Conservation (phyloP, 345 rosid genomes). For the Linum usitatissimum region DNA sequence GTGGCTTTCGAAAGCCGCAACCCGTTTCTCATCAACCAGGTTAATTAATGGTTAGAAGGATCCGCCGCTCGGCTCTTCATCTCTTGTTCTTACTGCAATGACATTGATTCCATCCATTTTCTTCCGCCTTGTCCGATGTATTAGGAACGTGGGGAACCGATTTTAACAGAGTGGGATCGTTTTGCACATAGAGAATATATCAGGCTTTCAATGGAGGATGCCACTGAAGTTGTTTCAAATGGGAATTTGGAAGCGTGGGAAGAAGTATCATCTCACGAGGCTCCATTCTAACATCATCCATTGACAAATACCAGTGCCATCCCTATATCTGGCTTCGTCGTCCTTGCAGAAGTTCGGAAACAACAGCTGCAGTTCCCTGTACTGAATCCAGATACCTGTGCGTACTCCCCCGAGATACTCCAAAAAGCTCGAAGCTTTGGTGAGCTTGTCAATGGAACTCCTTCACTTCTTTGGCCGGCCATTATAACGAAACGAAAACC, state of each 20-base stretch:
- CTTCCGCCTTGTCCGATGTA: not conserved
- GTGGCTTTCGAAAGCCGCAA: conserved; percentile 1
- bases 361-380: too few species aligned
- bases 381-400: too few species aligned
- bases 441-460: too few species aligned
- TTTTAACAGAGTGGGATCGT: conserved; percentile 3
- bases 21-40: not conserved
- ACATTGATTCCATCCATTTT: not conserved
- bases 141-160: conserved; percentile 1
- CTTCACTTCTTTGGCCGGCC: too few species aligned
- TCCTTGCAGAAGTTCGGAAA: too few species aligned
- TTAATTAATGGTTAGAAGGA: not conserved
- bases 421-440: too few species aligned
- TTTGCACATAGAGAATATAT: conserved; percentile 2
- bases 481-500: too few species aligned
- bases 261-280: not conserved
- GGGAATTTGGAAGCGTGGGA: not conserved
- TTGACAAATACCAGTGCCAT: not conserved
- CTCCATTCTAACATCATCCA: not conserved
- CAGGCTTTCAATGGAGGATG: conserved; percentile 3
- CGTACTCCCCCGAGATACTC: too few species aligned
- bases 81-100: not conserved
- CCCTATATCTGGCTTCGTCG: not conserved
- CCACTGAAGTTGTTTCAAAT: not conserved
- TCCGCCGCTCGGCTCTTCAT: not conserved